phyloP scores from a whole-genome alignment of 148 eudicot genomes.

The Chenopodium suecicum region DNA sequence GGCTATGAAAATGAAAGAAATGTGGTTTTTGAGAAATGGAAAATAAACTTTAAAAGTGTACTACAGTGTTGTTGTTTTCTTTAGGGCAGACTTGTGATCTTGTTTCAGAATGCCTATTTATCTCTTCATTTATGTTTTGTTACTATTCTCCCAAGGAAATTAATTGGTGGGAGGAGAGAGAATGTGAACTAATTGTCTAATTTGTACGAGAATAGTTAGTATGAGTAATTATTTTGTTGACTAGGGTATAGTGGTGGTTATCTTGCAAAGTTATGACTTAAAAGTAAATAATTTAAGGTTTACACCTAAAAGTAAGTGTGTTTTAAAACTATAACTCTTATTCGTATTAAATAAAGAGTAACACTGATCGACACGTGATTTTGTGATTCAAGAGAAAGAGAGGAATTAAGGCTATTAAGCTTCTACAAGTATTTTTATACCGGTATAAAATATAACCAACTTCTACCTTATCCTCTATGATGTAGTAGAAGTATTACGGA shows the following conservation, averaged over 20 bases:
- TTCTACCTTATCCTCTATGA: no score
- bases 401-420: no score
- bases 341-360: no score
- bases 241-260: neutral
- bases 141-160: neutral
- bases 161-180: neutral
- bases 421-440: no score
- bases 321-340: no score
- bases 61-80: constrained; percentile 25
- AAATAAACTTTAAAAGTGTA: neutral
- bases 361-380: no score
- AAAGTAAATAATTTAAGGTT: no score
- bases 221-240: neutral
- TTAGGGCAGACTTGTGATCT: constrained; percentile 30
- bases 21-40: constrained; percentile 9
- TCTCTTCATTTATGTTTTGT: constrained; percentile 17
- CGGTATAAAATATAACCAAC: no score
- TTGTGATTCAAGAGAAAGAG: no score
- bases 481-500: no score
- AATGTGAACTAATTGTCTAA: neutral
- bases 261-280: constrained; percentile 1
- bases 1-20: constrained; percentile 28
- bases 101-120: constrained; percentile 20
- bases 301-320: no score
- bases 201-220: constrained; percentile 1